phyloP scores from a whole-genome alignment of 1,284 basidiomycete genomes.

The Trichosporon sp. region DNA sequence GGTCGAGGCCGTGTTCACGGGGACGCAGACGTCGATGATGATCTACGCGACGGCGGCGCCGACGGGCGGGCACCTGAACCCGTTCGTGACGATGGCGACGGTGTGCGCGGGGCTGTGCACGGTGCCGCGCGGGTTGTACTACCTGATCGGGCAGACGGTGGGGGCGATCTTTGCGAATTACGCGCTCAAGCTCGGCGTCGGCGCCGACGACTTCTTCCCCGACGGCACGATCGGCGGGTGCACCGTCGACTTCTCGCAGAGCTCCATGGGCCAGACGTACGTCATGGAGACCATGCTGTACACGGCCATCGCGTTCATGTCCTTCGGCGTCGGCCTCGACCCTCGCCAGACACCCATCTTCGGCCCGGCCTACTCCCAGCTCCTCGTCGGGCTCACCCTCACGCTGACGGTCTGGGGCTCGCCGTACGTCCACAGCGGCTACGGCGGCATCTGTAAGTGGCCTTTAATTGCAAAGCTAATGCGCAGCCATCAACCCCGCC shows the following conservation, averaged over 20 bases:
- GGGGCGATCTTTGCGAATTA: conserved; percentile 1
- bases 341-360: not conserved
- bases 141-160: not conserved
- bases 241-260: not conserved
- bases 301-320: conserved; percentile 1
- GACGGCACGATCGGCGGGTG: conserved; percentile 6
- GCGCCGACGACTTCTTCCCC: not conserved
- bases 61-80: conserved; percentile 9
- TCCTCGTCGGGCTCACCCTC: conserved; percentile 7
- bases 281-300: conserved; percentile 7
- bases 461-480: not conserved
- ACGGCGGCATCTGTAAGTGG: conserved; percentile 6
- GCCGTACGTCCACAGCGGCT: not conserved
- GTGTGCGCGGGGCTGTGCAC: conserved; percentile 7
- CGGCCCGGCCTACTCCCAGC: not conserved
- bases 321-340: conserved; percentile 12
- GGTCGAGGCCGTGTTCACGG: not conserved
- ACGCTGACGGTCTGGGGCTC: not conserved
- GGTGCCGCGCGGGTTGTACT: conserved; percentile 7
- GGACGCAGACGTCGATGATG: not conserved
- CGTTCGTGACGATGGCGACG: conserved; percentile 8
- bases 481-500: conserved; percentile 8
- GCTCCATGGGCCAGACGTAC: conserved; percentile 1
- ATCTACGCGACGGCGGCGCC: not conserved
- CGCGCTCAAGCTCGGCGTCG: conserved; percentile 5